Evolutionary conservation across 768 basidiomycete genomes (phyloP).

Genomic region (Lactarius hengduanensis): DNA sequence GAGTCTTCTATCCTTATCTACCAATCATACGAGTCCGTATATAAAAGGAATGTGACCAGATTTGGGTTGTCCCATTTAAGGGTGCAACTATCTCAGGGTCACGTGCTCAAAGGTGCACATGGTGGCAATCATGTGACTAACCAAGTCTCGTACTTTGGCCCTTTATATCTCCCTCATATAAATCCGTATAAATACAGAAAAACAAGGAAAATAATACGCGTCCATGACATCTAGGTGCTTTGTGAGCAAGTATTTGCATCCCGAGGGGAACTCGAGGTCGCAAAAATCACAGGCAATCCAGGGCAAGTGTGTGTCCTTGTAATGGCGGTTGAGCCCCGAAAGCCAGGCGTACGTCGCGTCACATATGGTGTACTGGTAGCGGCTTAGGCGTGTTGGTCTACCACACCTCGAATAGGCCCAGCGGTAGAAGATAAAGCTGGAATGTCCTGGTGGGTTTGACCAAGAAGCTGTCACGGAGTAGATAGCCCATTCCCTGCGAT

Average conservation of each 20-base stretch:
- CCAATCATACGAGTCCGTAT: too few species aligned
- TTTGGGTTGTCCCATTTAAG: too few species aligned
- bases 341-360: background rate
- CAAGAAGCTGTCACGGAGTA: background rate
- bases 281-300: background rate
- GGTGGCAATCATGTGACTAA: too few species aligned
- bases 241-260: background rate
- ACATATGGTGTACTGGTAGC: background rate
- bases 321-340: background rate
- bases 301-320: background rate
- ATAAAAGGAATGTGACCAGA: too few species aligned
- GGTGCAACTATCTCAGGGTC: too few species aligned
- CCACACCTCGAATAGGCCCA: background rate
- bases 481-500: background rate
- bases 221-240: background rate
- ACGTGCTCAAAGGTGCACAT: too few species aligned
- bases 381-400: background rate
- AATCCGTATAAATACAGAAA: too few species aligned
- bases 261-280: background rate
- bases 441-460: background rate
- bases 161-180: too few species aligned
- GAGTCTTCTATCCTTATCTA: too few species aligned
- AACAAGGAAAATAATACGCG: too few species aligned
- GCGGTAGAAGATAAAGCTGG: background rate
- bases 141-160: too few species aligned